Percentiles rank a stretch among this genome's conserved stretches.
Evolutionary conservation across 2,329 filamentous ascomycete species (phyloP).

Genomic region (Alternaria triticina): DNA sequence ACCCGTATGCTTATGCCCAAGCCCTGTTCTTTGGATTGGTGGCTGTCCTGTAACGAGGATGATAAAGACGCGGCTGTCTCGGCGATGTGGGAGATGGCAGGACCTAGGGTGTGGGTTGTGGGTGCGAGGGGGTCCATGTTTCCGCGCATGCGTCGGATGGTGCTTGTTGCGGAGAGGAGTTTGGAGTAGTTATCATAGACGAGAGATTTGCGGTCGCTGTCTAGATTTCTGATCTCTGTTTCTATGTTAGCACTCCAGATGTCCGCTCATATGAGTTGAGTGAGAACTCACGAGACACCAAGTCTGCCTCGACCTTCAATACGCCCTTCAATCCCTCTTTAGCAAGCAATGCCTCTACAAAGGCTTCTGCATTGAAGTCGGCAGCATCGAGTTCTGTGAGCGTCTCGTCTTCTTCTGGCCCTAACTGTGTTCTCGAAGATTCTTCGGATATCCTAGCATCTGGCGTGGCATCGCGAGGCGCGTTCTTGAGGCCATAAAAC

Average conservation of each 20-base stretch:
- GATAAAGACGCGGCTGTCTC: constrained; percentile 58
- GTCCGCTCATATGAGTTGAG: background rate
- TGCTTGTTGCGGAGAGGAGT: constrained; percentile 94
- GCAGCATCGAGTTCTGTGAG: constrained; percentile 73
- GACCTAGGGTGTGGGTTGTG: constrained; percentile 73
- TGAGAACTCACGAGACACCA: constrained; percentile 59
- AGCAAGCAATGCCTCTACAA: constrained; percentile 67
- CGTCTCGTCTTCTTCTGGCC: constrained; percentile 62
- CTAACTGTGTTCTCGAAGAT: constrained; percentile 37
- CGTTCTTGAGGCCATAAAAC: constrained; percentile 83
- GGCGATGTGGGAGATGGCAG: constrained; percentile 77
- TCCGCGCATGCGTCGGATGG: constrained; percentile 85
- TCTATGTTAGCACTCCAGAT: background rate
- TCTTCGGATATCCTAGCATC: constrained; percentile 42
- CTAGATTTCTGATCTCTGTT: constrained; percentile 80
- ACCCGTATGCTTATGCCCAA: constrained; percentile 34
- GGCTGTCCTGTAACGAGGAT: constrained; percentile 42
- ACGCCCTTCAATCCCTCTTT: constrained; percentile 71
- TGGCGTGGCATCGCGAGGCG: constrained; percentile 38
- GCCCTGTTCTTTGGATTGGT: constrained; percentile 27
- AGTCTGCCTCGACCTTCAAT: constrained; percentile 71
- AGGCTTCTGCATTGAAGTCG: constrained; percentile 75
- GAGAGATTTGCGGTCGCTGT: constrained; percentile 94
- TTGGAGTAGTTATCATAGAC: constrained; percentile 99
- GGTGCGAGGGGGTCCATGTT: constrained; percentile 82